These are phyloP conservation scores for Xylaria sp. DNA, from an alignment of 2,329 filamentous ascomycete species.

Conservation along the genomic window DNA sequence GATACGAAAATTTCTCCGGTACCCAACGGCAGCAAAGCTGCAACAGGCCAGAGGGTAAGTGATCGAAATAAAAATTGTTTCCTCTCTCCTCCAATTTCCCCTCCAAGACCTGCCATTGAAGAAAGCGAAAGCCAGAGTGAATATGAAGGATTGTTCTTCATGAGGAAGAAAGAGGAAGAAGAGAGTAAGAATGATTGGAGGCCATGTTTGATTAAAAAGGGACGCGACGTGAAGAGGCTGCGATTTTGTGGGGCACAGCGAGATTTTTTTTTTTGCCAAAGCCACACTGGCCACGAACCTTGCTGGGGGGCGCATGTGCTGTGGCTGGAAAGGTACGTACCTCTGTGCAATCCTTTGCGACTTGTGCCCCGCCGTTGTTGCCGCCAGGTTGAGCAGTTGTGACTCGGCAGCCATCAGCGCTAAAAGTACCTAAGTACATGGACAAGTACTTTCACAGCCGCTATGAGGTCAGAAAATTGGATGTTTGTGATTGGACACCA, in stretches of 20 bases:
- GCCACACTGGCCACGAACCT: too few relatives aligned
- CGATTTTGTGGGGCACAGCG: neutral
- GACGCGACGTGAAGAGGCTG: neutral
- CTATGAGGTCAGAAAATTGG: neutral
- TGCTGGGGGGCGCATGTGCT: too few relatives aligned
- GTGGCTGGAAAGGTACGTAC: too few relatives aligned
- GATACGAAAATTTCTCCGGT: conserved; percentile 46
- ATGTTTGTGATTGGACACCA: neutral
- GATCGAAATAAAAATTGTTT: conserved; percentile 51
- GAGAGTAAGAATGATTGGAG: conserved; percentile 13
- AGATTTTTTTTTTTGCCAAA: too few relatives aligned
- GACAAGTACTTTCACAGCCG: too few relatives aligned
- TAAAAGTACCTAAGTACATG: too few relatives aligned
- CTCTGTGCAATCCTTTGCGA: too few relatives aligned
- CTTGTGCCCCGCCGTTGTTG: too few relatives aligned
- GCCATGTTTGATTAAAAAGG: neutral
- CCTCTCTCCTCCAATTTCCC: conserved; percentile 72
- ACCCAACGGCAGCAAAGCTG: conserved; percentile 41
- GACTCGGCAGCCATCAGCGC: too few relatives aligned
- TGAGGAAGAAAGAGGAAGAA: conserved; percentile 39
- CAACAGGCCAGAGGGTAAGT: conserved; percentile 64
- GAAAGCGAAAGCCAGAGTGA: conserved; percentile 66
- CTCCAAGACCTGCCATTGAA: conserved; percentile 66
- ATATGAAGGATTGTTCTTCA: conserved; percentile 60
- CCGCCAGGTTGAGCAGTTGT: too few relatives aligned